These are phyloP conservation scores for Trifolium dubium DNA, from an alignment of 306 rosid genomes.

Conservation along the genomic window DNA sequence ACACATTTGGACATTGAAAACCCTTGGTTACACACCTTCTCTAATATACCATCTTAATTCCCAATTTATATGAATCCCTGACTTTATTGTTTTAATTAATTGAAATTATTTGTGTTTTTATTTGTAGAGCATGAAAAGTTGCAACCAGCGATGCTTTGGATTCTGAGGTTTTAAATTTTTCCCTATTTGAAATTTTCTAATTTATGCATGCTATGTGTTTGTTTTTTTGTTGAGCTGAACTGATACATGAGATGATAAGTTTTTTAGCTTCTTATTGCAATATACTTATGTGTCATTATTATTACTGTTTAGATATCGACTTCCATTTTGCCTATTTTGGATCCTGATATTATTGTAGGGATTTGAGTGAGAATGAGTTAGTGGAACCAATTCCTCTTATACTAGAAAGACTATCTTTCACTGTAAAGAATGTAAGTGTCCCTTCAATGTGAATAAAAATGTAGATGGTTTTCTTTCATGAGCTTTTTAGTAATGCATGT, in stretches of 20 bases:
- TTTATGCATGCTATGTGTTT: neutral
- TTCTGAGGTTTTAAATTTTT: conserved; percentile 53
- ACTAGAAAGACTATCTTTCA: no score
- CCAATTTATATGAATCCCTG: neutral
- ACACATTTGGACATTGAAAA: conserved; percentile 69
- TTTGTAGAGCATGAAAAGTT: conserved; percentile 68
- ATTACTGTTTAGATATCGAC: no score
- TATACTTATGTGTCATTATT: no score
- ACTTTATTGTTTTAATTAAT: neutral
- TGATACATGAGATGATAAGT: neutral
- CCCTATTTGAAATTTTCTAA: neutral
- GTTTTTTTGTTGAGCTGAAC: neutral
- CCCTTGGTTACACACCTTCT: conserved; percentile 48
- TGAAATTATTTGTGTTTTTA: neutral
- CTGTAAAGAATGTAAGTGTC: no score
- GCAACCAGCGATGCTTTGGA: conserved; percentile 57
- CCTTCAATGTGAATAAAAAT: no score
- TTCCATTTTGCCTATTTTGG: no score
- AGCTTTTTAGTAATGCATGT: no score
- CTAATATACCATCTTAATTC: neutral
- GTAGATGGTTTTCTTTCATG: no score
- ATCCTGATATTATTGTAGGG: no score
- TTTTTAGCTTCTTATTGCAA: no score
- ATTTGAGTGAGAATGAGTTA: no score
- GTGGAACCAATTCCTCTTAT: no score